phyloP scores from a whole-genome alignment of 768 basidiomycete genomes.

The Amanita exitialis region DNA sequence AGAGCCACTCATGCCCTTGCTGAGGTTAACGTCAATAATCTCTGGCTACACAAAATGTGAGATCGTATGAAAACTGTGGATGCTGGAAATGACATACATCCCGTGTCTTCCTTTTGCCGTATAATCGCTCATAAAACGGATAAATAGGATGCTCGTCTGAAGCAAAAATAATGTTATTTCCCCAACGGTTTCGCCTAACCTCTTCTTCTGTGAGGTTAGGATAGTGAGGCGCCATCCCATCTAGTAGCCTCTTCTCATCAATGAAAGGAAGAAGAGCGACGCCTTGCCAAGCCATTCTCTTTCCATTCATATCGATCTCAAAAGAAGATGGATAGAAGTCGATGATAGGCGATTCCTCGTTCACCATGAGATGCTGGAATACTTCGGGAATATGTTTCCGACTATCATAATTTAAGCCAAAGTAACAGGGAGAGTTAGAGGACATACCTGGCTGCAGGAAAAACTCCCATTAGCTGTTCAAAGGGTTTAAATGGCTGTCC shows the following conservation, averaged over 20 bases:
- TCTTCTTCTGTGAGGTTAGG: constrained; percentile 73
- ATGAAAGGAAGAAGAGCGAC: constrained; percentile 96
- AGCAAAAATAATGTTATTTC: constrained; percentile 75
- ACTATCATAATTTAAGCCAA: constrained; percentile 27
- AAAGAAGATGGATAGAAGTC: constrained; percentile 93
- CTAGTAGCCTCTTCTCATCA: constrained; percentile 71
- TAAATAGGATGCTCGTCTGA: constrained; percentile 80
- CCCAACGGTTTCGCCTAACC: constrained; percentile 74
- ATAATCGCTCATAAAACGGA: constrained; percentile 79
- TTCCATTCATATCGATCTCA: constrained; percentile 99
- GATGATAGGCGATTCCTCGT: constrained; percentile 82
- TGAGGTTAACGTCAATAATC: constrained; percentile 54
- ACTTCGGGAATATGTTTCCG: constrained; percentile 79
- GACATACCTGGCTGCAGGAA: constrained; percentile 80
- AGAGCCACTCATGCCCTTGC: constrained; percentile 72
- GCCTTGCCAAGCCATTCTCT: constrained; percentile 99
- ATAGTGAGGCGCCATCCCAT: constrained; percentile 68
- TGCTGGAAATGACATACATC: constrained; percentile 40
- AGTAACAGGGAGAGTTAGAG: neutral
- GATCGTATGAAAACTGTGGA: constrained; percentile 5
- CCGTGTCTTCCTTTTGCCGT: constrained; percentile 77
- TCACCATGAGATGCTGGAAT: constrained; percentile 84
- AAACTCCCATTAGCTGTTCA: constrained; percentile 97
- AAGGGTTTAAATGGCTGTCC: constrained; percentile 94
- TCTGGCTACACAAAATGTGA: constrained; percentile 47